These are phyloP conservation scores for Ailanthus altissimus DNA, from an alignment of 345 rosid genomes.

Conservation along the genomic window DNA sequence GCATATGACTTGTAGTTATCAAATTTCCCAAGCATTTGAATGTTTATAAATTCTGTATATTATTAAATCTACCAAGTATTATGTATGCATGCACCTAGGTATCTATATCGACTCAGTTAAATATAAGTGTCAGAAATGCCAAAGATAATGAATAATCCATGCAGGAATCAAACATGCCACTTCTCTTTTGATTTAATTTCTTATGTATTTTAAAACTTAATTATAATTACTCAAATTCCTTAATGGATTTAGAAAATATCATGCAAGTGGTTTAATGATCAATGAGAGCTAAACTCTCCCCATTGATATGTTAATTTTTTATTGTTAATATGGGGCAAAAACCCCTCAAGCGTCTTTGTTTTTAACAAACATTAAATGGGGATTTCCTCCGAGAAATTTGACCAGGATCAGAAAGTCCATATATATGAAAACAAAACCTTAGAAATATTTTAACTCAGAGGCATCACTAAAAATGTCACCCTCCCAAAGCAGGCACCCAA, in stretches of 20 bases:
- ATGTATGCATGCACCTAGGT: too few species aligned
- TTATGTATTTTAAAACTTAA: not conserved
- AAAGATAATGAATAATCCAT: constrained; percentile 9
- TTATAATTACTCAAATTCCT: not conserved
- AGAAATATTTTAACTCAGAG: constrained; percentile 2
- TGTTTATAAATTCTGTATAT: not conserved
- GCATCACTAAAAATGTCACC: constrained; percentile 9
- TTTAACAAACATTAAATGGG: constrained; percentile 22
- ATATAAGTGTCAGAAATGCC: too few species aligned
- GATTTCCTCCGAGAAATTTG: constrained; percentile 24
- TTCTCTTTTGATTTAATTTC: not conserved
- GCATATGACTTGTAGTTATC: not conserved
- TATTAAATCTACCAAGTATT: not conserved
- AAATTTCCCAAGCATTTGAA: not conserved
- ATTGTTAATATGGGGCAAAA: not conserved
- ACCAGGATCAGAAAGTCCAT: constrained; percentile 13
- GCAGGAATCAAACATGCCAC: constrained; percentile 20
- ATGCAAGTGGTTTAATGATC: not conserved
- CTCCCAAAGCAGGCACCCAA: constrained; percentile 12
- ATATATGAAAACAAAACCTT: not conserved
- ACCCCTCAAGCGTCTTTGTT: constrained; percentile 2
- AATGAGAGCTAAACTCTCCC: not conserved
- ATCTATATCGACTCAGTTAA: too few species aligned
- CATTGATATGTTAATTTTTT: not conserved
- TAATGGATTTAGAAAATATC: not conserved